Percentiles rank a stretch among this genome's conserved stretches.
Evolutionary conservation across 805 yeast species (phyloP).

Genomic region (Starmerella sirachaensis): DNA sequence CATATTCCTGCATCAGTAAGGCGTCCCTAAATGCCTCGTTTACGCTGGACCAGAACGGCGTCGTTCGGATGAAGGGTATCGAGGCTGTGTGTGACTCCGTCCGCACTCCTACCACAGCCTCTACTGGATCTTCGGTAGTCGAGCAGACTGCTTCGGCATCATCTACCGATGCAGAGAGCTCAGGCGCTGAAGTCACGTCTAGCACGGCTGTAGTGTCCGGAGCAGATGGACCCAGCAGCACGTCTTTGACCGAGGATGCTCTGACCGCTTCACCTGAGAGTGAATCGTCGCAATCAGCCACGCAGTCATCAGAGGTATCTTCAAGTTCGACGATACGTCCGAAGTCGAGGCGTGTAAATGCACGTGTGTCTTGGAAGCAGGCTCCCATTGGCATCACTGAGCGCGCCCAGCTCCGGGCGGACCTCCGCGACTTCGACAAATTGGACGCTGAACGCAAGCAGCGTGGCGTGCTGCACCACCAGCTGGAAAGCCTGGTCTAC

Average conservation of each 20-base stretch:
- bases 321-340: constrained; percentile 23
- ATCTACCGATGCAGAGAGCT: too few relatives aligned
- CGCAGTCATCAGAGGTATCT: constrained; percentile 1
- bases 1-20: constrained; percentile 13
- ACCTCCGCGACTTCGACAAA: constrained; percentile 41
- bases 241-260: too few relatives aligned
- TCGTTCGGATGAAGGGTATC: constrained; percentile 16
- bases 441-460: constrained; percentile 44
- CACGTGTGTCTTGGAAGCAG: constrained; percentile 29
- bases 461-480: constrained; percentile 50
- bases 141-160: neutral
- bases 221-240: too few relatives aligned
- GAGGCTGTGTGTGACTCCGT: constrained; percentile 19
- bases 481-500: constrained; percentile 64
- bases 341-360: constrained; percentile 18
- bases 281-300: constrained; percentile 7
- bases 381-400: constrained; percentile 40
- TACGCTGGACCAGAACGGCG: constrained; percentile 14
- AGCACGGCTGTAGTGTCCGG: too few relatives aligned
- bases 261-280: too few relatives aligned
- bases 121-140: too few relatives aligned
- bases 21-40: constrained; percentile 17
- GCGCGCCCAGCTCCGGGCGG: constrained; percentile 36
- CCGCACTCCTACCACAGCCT: constrained; percentile 10
- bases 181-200: too few relatives aligned